These are phyloP conservation scores for Fomitopsis schrenkii DNA, from an alignment of 1,284 basidiomycete genomes.

Conservation along the genomic window DNA sequence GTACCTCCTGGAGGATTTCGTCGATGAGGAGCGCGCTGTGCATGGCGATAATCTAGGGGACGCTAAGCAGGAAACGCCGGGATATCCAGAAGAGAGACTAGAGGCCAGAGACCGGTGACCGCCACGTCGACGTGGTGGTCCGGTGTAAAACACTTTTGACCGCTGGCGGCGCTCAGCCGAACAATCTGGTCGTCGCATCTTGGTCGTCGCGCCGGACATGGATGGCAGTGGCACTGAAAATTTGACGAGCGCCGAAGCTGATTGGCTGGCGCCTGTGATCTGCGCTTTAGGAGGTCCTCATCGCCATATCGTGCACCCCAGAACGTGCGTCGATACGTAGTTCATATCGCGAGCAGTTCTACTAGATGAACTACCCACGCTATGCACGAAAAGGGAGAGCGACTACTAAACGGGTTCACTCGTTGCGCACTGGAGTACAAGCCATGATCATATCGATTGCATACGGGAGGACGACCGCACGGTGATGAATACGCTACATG, in stretches of 20 bases:
- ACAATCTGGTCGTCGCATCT: neutral
- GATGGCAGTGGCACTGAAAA: neutral
- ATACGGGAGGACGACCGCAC: neutral
- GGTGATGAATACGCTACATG: slow-evolving; percentile 1
- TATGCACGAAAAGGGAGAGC: too few relatives aligned
- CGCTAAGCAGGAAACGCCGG: neutral
- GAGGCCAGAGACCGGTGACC: neutral
- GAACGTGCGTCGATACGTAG: neutral
- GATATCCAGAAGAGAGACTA: neutral
- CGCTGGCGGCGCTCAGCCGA: neutral
- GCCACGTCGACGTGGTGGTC: neutral
- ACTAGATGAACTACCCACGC: too few relatives aligned
- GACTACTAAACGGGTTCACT: too few relatives aligned
- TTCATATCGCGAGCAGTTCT: neutral
- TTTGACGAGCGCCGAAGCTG: neutral
- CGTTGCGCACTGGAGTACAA: neutral
- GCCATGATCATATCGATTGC: slow-evolving; percentile 1
- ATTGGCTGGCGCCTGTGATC: neutral
- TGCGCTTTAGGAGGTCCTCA: neutral
- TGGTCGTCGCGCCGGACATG: neutral
- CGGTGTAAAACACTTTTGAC: neutral
- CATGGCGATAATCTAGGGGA: slow-evolving; percentile 29
- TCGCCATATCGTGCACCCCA: neutral
- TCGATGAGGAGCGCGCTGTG: slow-evolving; percentile 47
- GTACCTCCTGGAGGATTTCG: slow-evolving; percentile 44